A percentile compares a stretch with the other conserved stretches of the same genome.
These are phyloP conservation scores for Sclerospora graminicola DNA, from an alignment of 352 stramenopile genomes.

Conservation along the genomic window DNA sequence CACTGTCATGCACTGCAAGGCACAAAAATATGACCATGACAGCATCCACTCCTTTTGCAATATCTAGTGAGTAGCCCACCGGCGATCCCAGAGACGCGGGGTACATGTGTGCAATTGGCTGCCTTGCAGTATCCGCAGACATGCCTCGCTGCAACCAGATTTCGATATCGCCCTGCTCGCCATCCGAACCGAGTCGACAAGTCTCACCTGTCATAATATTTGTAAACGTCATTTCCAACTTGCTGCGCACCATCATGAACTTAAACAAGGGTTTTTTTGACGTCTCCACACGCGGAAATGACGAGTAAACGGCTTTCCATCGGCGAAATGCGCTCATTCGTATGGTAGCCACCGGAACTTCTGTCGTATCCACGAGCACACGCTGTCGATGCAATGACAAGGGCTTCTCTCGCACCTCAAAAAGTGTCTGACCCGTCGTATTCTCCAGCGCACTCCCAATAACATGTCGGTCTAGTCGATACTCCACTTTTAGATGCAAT, in stretches of 20 bases:
- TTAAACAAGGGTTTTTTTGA: conserved; percentile 7
- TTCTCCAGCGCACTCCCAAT: too few species aligned
- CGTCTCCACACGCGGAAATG: neutral
- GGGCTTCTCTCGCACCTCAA: too few species aligned
- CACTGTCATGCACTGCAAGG: conserved; percentile 21
- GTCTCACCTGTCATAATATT: conserved; percentile 16
- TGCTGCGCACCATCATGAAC: conserved; percentile 22
- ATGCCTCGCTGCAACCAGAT: conserved; percentile 26
- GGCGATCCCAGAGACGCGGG: conserved; percentile 5
- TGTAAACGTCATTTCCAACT: conserved; percentile 22
- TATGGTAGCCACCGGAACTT: conserved; percentile 23
- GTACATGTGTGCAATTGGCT: conserved; percentile 29
- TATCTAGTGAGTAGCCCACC: conserved; percentile 22
- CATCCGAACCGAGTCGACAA: conserved; percentile 19
- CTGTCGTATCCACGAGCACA: too few species aligned
- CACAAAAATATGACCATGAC: conserved; percentile 23
- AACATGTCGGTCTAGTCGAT: too few species aligned
- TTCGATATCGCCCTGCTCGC: conserved; percentile 20
- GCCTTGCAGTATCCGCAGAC: conserved; percentile 4
- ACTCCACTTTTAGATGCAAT: too few species aligned
- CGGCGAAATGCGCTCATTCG: conserved; percentile 23
- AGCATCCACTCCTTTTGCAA: conserved; percentile 26
- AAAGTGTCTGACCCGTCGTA: conserved; percentile 22
- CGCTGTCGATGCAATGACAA: conserved; percentile 27
- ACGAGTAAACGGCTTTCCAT: conserved; percentile 21